Evolutionary conservation across 371 early-diverging fungal species (phyloP).

Genomic region (Phascolomyces articulosus): DNA sequence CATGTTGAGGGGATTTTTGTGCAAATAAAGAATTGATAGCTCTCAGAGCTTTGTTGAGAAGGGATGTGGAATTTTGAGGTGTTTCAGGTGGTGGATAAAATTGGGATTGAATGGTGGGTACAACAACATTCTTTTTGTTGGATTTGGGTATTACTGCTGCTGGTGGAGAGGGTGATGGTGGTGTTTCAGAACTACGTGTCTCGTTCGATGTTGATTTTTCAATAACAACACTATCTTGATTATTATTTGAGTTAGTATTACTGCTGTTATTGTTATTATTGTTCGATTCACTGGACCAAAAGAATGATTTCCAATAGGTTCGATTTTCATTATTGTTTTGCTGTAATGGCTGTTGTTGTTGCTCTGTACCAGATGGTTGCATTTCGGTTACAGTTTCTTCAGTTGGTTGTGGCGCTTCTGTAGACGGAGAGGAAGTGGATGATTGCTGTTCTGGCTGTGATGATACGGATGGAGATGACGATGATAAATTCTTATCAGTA

Average conservation of each 20-base stretch:
- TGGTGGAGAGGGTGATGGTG: not conserved
- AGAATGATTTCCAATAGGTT: slow-evolving; percentile 21
- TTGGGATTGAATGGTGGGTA: slow-evolving; percentile 19
- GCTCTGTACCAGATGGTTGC: not conserved
- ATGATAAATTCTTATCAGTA: not conserved
- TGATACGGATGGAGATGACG: not conserved
- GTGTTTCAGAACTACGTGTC: not conserved
- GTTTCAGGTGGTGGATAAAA: not conserved
- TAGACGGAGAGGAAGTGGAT: not conserved
- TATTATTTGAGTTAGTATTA: not conserved
- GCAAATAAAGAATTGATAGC: slow-evolving; percentile 28
- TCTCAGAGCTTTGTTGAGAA: slow-evolving; percentile 18
- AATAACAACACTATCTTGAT: not conserved
- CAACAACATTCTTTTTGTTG: slow-evolving; percentile 17
- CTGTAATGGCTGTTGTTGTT: not conserved
- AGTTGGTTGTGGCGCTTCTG: not conserved
- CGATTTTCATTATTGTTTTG: not conserved
- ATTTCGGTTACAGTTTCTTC: not conserved
- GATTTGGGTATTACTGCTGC: not conserved
- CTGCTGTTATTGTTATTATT: not conserved
- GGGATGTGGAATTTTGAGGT: slow-evolving; percentile 1
- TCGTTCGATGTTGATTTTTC: slow-evolving; percentile 7
- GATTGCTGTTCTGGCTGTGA: not conserved
- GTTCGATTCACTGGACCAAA: slow-evolving; percentile 8
- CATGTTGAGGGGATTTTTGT: slow-evolving; percentile 6